phyloP scores from a whole-genome alignment of 768 basidiomycete genomes.

The Pluteus cervinus region DNA sequence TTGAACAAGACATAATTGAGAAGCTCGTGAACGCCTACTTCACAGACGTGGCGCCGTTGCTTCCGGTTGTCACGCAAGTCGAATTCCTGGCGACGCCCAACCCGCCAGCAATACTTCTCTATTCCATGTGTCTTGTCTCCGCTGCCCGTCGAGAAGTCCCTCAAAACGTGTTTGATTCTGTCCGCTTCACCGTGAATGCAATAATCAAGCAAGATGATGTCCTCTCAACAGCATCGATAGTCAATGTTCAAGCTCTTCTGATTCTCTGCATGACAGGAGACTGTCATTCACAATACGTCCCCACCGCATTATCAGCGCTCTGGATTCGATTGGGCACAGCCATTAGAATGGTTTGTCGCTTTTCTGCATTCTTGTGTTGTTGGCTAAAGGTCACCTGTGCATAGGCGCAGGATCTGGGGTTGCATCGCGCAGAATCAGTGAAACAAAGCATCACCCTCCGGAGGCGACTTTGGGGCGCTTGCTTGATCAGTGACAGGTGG shows the following conservation, averaged over 20 bases:
- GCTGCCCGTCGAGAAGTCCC: conserved; percentile 82
- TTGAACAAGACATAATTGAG: conserved; percentile 76
- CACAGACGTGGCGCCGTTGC: conserved; percentile 76
- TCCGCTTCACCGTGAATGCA: conserved; percentile 81
- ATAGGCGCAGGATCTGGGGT: conserved; percentile 92
- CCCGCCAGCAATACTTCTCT: conserved; percentile 78
- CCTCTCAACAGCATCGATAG: conserved; percentile 76
- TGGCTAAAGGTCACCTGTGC: conserved; percentile 7
- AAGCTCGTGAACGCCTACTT: conserved; percentile 90
- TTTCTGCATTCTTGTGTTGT: conserved; percentile 4
- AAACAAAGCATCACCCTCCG: conserved; percentile 82
- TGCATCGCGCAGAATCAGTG: conserved; percentile 88
- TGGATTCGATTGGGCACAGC: conserved; percentile 85
- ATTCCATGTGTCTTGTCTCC: conserved; percentile 91
- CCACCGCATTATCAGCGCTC: conserved; percentile 77
- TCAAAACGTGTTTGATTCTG: conserved; percentile 81
- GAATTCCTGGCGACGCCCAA: conserved; percentile 78
- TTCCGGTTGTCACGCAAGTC: conserved; percentile 82
- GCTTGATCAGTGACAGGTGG: conserved; percentile 94
- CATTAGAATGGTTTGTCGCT: conserved; percentile 79
- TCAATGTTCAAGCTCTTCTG: conserved; percentile 83
- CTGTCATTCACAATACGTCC: conserved; percentile 85
- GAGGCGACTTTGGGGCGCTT: conserved; percentile 89
- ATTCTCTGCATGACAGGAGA: conserved; percentile 86
- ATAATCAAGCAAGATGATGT: conserved; percentile 90